Conservation (phyloP, 169 alveolate genomes). For the Plasmodium vinckei region DNA sequence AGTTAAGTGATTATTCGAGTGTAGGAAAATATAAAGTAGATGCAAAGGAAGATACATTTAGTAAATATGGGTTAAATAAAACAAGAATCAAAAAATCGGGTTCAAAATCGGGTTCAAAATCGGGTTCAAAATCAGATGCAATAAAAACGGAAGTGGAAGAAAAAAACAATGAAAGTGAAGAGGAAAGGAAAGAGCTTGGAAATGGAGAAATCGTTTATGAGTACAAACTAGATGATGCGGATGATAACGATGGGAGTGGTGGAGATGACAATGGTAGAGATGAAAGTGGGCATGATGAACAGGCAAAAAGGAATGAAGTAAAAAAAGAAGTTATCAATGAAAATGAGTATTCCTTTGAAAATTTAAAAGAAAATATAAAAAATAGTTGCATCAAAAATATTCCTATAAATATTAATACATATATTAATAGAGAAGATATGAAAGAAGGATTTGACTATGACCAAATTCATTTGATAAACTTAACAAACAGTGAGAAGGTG, state of each 20-base stretch:
- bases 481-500: constrained; percentile 49
- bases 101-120: too few species aligned
- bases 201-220: neutral
- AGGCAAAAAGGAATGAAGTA: neutral
- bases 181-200: constrained; percentile 4
- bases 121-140: too few species aligned
- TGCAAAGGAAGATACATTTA: too few species aligned
- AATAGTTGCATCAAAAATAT: constrained; percentile 23
- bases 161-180: neutral
- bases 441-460: constrained; percentile 60
- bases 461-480: constrained; percentile 57
- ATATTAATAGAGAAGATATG: constrained; percentile 67
- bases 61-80: too few species aligned
- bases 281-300: neutral
- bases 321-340: neutral
- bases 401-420: constrained; percentile 76
- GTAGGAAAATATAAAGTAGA: too few species aligned
- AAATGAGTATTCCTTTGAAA: constrained; percentile 11
- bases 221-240: neutral
- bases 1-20: too few species aligned
- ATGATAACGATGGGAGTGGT: too few species aligned
- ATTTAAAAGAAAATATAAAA: constrained; percentile 55
- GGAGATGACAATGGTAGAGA: neutral
- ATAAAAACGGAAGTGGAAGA: neutral
- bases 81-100: too few species aligned